Evolutionary conservation across 371 early-diverging fungal genomes (phyloP).

Genomic region (Basidiobolus meristosporus): DNA sequence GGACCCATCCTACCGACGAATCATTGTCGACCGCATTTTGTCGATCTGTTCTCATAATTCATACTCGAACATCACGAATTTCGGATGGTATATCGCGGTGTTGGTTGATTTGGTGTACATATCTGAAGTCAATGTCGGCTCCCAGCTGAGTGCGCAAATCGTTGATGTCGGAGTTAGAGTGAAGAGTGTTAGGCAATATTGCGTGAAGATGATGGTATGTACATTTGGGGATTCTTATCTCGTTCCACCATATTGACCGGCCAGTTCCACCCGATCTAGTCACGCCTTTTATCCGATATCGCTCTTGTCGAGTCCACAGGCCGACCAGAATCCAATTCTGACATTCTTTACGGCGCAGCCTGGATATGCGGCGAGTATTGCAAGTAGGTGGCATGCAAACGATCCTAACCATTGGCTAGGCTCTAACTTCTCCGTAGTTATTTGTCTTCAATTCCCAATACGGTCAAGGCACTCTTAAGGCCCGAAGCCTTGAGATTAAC

Average conservation of each 20-base stretch:
- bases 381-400: slow-evolving; percentile 9
- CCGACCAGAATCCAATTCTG: slow-evolving; percentile 40
- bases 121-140: slow-evolving; percentile 54
- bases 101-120: slow-evolving; percentile 56
- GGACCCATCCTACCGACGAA: slow-evolving; percentile 44
- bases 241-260: background rate
- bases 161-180: slow-evolving; percentile 84
- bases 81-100: slow-evolving; percentile 86
- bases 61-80: slow-evolving; percentile 68
- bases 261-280: slow-evolving; percentile 9
- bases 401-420: background rate
- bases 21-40: slow-evolving; percentile 62
- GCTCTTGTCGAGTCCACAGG: slow-evolving; percentile 34
- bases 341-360: slow-evolving; percentile 69
- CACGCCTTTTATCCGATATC: slow-evolving; percentile 30
- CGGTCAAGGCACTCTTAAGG: slow-evolving; percentile 1
- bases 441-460: background rate
- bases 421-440: background rate
- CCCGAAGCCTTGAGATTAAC: slow-evolving; percentile 30
- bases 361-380: slow-evolving; percentile 85
- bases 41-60: slow-evolving; percentile 64
- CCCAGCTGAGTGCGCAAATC: slow-evolving; percentile 40
- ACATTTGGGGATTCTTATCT: background rate
- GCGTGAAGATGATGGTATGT: slow-evolving; percentile 53
- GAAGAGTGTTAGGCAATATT: slow-evolving; percentile 56